Percentiles rank a stretch among this genome's conserved stretches.
phyloP scores from a whole-genome alignment of 352 stramenopile genomes.

The Pythium grandisporangium region DNA sequence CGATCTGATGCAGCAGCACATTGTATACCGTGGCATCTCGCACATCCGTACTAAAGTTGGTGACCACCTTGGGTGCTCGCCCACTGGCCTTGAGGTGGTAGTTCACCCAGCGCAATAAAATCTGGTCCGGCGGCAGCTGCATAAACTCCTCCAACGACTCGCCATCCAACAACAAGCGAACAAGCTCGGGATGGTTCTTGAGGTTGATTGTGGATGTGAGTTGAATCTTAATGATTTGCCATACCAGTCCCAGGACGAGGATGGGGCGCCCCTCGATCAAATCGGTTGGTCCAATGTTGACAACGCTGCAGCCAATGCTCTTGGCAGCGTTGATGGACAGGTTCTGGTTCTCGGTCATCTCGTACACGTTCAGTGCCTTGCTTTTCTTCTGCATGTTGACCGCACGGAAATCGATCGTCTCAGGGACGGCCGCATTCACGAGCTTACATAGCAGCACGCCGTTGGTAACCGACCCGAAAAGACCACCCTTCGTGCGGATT shows the following conservation, averaged over 20 bases:
- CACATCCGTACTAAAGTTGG: slow-evolving; percentile 75
- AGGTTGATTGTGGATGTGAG: slow-evolving; percentile 89
- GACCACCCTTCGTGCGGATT: slow-evolving; percentile 62
- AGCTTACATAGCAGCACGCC: slow-evolving; percentile 89
- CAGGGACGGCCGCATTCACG: slow-evolving; percentile 85
- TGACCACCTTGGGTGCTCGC: slow-evolving; percentile 61
- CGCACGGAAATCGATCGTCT: slow-evolving; percentile 88
- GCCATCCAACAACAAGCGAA: slow-evolving; percentile 75
- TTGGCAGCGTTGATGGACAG: slow-evolving; percentile 91
- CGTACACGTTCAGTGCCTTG: slow-evolving; percentile 78
- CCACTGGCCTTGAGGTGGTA: slow-evolving; percentile 84
- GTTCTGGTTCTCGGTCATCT: slow-evolving; percentile 89
- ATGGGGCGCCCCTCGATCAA: slow-evolving; percentile 82
- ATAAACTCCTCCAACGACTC: slow-evolving; percentile 87
- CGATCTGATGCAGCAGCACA: slow-evolving; percentile 84
- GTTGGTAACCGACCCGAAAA: slow-evolving; percentile 80
- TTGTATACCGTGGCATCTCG: slow-evolving; percentile 84
- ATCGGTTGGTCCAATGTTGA: slow-evolving; percentile 88
- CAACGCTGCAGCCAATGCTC: slow-evolving; percentile 89
- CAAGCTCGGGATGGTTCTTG: slow-evolving; percentile 89
- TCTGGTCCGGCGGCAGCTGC: slow-evolving; percentile 86
- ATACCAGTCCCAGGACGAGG: slow-evolving; percentile 87
- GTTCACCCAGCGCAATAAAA: slow-evolving; percentile 91
- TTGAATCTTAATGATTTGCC: slow-evolving; percentile 94
- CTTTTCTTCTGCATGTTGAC: slow-evolving; percentile 78